These are phyloP conservation scores for Toxoplasma gondii DNA, from an alignment of 169 alveolate species.

Conservation along the genomic window DNA sequence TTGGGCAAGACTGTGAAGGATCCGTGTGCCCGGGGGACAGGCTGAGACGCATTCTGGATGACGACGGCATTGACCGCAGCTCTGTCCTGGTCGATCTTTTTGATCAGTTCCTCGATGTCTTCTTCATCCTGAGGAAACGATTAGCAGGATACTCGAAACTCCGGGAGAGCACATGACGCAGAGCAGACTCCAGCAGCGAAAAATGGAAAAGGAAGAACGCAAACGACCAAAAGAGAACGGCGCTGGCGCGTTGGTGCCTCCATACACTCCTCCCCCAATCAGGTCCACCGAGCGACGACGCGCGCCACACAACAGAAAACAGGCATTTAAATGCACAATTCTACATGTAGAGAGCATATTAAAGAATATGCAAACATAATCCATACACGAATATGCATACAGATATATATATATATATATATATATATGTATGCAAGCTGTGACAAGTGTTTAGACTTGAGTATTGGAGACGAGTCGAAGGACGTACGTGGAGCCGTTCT, in stretches of 20 bases:
- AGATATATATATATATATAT: neutral
- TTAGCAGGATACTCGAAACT: neutral
- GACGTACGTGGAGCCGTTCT: neutral
- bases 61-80: slow-evolving; percentile 5
- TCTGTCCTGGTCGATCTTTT: neutral
- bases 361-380: neutral
- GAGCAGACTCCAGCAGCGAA: neutral
- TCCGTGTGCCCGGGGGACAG: slow-evolving; percentile 2
- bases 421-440: neutral
- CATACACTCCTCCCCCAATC: no score
- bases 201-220: neutral
- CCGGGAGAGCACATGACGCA: neutral
- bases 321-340: no score
- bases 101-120: slow-evolving; percentile 19
- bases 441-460: no score
- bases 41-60: neutral
- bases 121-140: neutral
- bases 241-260: no score
- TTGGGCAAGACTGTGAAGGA: slow-evolving; percentile 30
- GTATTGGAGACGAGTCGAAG: no score
- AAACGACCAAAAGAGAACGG: neutral
- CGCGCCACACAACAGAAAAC: no score
- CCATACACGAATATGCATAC: neutral
- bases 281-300: no score
- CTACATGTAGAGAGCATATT: neutral